Base-by-base conservation (phyloP, 805 yeast species). In the Lipomyces yamadae region DNA sequence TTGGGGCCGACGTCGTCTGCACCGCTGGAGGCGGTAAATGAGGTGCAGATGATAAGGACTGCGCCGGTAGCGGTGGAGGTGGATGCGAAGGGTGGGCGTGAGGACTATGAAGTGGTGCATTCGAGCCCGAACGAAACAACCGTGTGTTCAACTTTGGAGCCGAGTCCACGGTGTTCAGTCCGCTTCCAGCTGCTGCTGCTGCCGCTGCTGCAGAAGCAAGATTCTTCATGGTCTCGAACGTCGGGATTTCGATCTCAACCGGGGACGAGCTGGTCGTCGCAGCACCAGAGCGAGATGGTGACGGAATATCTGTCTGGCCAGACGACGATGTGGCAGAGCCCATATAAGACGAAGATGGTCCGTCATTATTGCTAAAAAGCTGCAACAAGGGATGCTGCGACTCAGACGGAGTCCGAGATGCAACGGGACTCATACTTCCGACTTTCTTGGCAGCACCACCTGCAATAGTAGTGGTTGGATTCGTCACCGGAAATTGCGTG, bases 241-340 rank as follows among this genome's bases (percentile, higher is more conserved):
- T 70, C 8, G 76, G 77, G 29, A 74, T 73, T 58, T 74, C 76
- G 48, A 74, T 74, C 61, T 68, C 71, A 65, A 71, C 73, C 13
- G 75, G 70, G 18, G 74, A 70, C 8, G 74, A 56, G 29, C 34
- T 52, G 8, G 55, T 52, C 5, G 50, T 54, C 35, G 68, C 55
- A 11, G 64, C 54, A 13, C 50, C 42, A 24, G 60, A 57, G 24
- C 30, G 15, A 8, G 55, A 33, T 18, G 42, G 30, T 13, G 56
- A 34, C 15, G 57, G 30, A 24, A 45, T 64, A 58, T n/a, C 39
- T 42, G 30, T 18, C 4, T 30, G 13, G 4, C 18, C 24, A 35
- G 50, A 24, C 4, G 59, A 45, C 65, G 70, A 37, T 45, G 18
- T 56, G 48, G 53, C 56, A 34, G 29, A 35, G 34, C 62, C 29